A percentile compares a stretch with the other conserved stretches of the same genome.
Conservation (phyloP, 345 rosid species). For the Syzygium oleosum region DNA sequence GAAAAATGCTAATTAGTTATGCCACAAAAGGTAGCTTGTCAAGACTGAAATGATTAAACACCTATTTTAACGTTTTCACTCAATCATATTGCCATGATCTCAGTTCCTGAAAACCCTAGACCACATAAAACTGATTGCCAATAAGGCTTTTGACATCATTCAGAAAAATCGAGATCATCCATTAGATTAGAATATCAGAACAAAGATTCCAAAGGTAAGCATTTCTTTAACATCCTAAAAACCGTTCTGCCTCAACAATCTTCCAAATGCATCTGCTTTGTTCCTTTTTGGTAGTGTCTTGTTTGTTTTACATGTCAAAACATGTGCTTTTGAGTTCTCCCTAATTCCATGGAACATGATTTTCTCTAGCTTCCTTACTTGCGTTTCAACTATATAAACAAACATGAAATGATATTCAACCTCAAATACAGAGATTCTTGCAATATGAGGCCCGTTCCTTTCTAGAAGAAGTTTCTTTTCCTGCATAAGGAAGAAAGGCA, state of each 20-base stretch:
- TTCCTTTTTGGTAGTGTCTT: not conserved
- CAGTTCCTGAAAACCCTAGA: not conserved
- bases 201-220: not conserved
- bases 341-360: not conserved
- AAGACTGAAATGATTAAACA: not conserved
- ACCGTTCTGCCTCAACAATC: not conserved
- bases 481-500: slow-evolving; percentile 25
- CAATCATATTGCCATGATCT: not conserved
- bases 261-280: not conserved
- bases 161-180: not conserved
- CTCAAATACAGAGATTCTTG: slow-evolving; percentile 81
- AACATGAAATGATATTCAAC: slow-evolving; percentile 16
- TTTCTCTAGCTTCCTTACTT: not conserved
- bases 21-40: not conserved
- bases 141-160: not conserved
- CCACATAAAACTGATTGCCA: not conserved
- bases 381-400: not conserved
- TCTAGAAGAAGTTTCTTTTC: slow-evolving; percentile 91
- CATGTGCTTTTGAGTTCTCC: not conserved
- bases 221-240: not conserved
- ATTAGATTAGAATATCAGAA: not conserved
- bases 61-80: not conserved
- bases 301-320: not conserved
- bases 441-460: slow-evolving; percentile 70
- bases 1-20: not conserved